Evolutionary conservation across 2,329 filamentous ascomycete genomes (phyloP).

Genomic region (Hypoxylon sp.): DNA sequence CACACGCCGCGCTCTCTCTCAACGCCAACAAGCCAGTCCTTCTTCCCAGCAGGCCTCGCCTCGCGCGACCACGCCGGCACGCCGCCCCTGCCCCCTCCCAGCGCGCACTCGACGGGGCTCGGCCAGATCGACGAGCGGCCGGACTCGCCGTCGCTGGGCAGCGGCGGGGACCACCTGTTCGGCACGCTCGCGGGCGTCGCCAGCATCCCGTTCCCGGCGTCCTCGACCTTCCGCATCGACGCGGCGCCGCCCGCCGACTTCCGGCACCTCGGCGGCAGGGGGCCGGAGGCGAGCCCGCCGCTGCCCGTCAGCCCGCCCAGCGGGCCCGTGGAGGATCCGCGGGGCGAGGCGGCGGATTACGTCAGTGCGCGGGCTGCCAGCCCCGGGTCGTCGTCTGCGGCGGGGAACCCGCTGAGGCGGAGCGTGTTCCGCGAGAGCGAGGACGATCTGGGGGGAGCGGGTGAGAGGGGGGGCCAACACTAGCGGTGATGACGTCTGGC

Average conservation of each 20-base stretch:
- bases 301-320: slow-evolving; percentile 34
- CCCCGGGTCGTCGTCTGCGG: neutral
- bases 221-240: too few species aligned
- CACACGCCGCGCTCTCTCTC: slow-evolving; percentile 33
- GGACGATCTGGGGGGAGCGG: slow-evolving; percentile 34
- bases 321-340: slow-evolving; percentile 1
- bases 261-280: too few species aligned
- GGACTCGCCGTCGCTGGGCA: slow-evolving; percentile 41
- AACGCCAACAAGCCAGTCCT: slow-evolving; percentile 42
- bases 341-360: slow-evolving; percentile 24
- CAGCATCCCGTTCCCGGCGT: slow-evolving; percentile 3
- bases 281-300: slow-evolving; percentile 12
- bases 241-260: too few species aligned
- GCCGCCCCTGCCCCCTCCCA: slow-evolving; percentile 30
- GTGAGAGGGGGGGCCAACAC: slow-evolving; percentile 6
- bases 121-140: slow-evolving; percentile 23
- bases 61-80: slow-evolving; percentile 46
- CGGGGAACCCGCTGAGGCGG: slow-evolving; percentile 16
- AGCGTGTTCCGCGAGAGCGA: slow-evolving; percentile 42
- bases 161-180: slow-evolving; percentile 1
- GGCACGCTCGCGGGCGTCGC: slow-evolving; percentile 1
- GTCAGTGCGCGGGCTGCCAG: slow-evolving; percentile 10
- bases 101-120: neutral
- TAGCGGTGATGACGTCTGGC: neutral
- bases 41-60: slow-evolving; percentile 38